Base-by-base conservation (phyloP, 495 filamentous ascomycete genomes). In the Entonaema liquescens region DNA sequence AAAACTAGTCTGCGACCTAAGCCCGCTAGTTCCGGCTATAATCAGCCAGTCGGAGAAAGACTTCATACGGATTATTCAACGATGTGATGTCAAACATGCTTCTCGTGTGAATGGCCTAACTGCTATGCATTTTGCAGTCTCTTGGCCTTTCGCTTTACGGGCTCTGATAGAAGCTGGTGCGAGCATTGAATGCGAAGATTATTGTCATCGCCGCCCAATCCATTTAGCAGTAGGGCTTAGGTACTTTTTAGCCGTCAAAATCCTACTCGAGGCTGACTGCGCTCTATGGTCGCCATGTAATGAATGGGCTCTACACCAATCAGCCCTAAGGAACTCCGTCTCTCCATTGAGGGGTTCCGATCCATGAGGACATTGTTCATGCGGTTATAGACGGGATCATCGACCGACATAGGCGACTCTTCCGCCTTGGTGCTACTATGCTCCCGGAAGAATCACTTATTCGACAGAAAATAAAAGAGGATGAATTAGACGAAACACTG, bases 71-170 rank as follows among this genome's bases (percentile, higher is more conserved):
- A 49, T 49, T 19, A n/a, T 49, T 49, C 42, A 21, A 19, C 11
- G 13, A 21, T 49, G 21, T 19, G 42, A 49, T 49, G 6, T 49
- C 42, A 49, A 49, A 2, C 42, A 19, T 21, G 42, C 42, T 49
- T 49, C 42, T 49, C 13, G 42, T 5, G 42, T 49, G 21, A 49
- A 49, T 21, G 42, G 42, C n/a, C 21, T 49, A 15, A 49, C 42
- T 2, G 42, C 12, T 19, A 7, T 21, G 21, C 42, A 49, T 17
- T 49, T 49, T 49, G 42, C 42, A 21, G 42, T 49, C 7, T 49
- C n/a, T 19, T 49, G 42, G 42, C 42, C 42, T 49, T 49, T 49
- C 21, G 42, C 42, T 49, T 21, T 49, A n/a, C 42, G n/a, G n/a
- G 8, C 42, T 49, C 42, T 49, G 21, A 49, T 49, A 2, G 42